phyloP scores from a whole-genome alignment of 2,329 filamentous ascomycete genomes.

The Trichoderma simmonsii region DNA sequence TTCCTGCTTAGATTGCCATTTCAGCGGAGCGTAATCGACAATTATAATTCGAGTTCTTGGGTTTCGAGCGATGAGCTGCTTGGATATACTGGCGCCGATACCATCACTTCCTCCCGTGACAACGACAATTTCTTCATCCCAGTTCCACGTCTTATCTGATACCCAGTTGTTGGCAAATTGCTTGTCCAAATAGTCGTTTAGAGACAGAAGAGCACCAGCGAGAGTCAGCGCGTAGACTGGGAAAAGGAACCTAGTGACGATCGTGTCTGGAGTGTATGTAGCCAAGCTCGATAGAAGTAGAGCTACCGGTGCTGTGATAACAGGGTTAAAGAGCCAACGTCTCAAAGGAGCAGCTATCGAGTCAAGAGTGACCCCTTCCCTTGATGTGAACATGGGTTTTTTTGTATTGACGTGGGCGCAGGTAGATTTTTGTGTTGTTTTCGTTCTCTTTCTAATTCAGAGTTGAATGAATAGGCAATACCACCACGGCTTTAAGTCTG shows the following conservation, averaged over 20 bases:
- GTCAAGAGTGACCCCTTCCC: conserved; percentile 29
- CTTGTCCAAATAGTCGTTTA: conserved; percentile 26
- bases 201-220: conserved; percentile 21
- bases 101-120: conserved; percentile 41
- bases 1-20: conserved; percentile 25
- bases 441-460: background rate
- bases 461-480: background rate
- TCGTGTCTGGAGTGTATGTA: background rate
- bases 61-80: conserved; percentile 28
- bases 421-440: background rate
- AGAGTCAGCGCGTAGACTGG: conserved; percentile 17
- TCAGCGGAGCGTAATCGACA: conserved; percentile 33
- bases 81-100: conserved; percentile 36
- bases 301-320: conserved; percentile 22
- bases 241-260: background rate
- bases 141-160: conserved; percentile 28
- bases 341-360: conserved; percentile 21
- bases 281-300: conserved; percentile 8
- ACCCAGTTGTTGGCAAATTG: conserved; percentile 29
- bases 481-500: background rate
- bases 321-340: conserved; percentile 25
- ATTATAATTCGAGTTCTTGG: conserved; percentile 31
- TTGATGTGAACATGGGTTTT: conserved; percentile 22
- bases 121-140: conserved; percentile 38
- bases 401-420: background rate